Conservation (phyloP, 805 yeast species). For the Myxozyma neglecta region DNA sequence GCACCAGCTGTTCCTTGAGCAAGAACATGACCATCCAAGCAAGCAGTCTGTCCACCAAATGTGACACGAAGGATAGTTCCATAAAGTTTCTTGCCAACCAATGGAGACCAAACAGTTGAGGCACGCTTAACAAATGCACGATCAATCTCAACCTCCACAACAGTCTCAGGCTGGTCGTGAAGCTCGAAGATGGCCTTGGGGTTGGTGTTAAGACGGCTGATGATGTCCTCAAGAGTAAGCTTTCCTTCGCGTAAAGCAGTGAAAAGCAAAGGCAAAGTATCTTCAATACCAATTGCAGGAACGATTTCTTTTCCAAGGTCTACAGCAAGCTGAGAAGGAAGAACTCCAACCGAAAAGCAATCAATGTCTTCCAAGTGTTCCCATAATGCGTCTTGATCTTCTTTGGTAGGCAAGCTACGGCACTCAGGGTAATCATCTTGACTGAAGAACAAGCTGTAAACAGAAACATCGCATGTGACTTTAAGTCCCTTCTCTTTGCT, state of each 20-base stretch:
- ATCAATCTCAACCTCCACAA: conserved; percentile 81
- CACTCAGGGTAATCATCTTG: conserved; percentile 67
- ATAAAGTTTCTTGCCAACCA: conserved; percentile 52
- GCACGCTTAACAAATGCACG: conserved; percentile 46
- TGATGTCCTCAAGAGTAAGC: conserved; percentile 70
- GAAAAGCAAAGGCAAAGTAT: conserved; percentile 77
- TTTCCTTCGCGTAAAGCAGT: conserved; percentile 74
- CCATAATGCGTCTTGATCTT: conserved; percentile 84
- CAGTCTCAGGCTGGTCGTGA: conserved; percentile 69
- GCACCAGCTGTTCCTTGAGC: conserved; percentile 62
- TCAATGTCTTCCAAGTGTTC: conserved; percentile 68
- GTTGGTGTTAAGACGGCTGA: conserved; percentile 70
- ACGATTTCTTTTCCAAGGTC: conserved; percentile 59
- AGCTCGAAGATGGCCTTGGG: conserved; percentile 82
- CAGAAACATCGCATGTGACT: conserved; percentile 88
- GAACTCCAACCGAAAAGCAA: conserved; percentile 79
- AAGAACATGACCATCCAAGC: conserved; percentile 77
- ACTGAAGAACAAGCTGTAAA: conserved; percentile 73
- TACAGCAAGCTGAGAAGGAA: conserved; percentile 72
- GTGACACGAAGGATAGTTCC: conserved; percentile 91
- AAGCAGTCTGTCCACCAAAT: conserved; percentile 73
- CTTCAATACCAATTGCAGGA: conserved; percentile 77
- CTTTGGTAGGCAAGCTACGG: conserved; percentile 71
- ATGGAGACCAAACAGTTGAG: conserved; percentile 53
- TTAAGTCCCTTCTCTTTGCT: conserved; percentile 77